Evolutionary conservation across 768 basidiomycete genomes (phyloP).

Genomic region (Mycena polygramma): DNA sequence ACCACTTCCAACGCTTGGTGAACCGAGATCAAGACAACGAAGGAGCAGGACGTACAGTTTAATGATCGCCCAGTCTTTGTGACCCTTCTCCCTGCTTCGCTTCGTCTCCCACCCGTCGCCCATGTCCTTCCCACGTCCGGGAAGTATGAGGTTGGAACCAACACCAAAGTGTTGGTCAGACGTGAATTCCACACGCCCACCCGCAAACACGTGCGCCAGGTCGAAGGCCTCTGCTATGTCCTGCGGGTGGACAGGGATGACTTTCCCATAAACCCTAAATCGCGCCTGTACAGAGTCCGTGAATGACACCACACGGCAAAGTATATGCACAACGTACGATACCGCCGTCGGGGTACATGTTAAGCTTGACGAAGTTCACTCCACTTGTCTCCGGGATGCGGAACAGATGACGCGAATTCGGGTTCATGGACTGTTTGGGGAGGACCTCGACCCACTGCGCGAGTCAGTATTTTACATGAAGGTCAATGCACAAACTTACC

Average conservation of each 20-base stretch:
- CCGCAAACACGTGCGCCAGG: constrained; percentile 91
- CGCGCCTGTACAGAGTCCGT: constrained; percentile 72
- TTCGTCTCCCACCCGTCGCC: constrained; percentile 99
- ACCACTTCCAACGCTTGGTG: constrained; percentile 62
- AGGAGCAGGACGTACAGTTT: constrained; percentile 73
- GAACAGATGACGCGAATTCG: constrained; percentile 92
- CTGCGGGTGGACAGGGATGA: constrained; percentile 72
- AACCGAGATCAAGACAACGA: constrained; percentile 15
- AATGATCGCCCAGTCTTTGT: constrained; percentile 93
- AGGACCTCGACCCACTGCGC: constrained; percentile 85
- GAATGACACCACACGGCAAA: constrained; percentile 18
- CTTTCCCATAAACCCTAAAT: constrained; percentile 91
- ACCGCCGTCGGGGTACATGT: constrained; percentile 98
- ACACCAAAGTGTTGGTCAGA: constrained; percentile 97
- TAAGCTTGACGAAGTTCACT: constrained; percentile 88
- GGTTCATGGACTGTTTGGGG: constrained; percentile 81
- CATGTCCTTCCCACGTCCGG: constrained; percentile 95
- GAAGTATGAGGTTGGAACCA: constrained; percentile 91
- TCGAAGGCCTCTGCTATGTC: constrained; percentile 71
- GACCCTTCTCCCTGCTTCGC: constrained; percentile 81
- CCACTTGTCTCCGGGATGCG: constrained; percentile 65
- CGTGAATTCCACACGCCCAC: constrained; percentile 84
- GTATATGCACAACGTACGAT: constrained; percentile 70
- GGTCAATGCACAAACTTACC: constrained; percentile 53
- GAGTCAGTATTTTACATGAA: not conserved